Conservation (phyloP, 2,329 filamentous ascomycete species). For the Hymenoscyphus repandus region DNA sequence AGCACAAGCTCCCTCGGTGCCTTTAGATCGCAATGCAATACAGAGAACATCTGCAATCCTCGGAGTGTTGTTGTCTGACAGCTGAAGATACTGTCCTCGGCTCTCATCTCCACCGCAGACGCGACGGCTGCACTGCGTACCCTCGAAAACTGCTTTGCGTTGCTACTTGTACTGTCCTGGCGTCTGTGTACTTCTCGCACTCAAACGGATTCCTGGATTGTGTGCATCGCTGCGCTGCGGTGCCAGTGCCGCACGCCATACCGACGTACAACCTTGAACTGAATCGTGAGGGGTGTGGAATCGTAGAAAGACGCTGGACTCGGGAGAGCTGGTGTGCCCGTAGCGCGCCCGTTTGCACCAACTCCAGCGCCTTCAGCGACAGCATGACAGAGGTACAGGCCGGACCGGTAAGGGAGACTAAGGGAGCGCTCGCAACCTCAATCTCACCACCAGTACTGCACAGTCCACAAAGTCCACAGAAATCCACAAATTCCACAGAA, state of each 20-base stretch:
- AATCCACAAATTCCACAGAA: too few relatives aligned
- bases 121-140: background rate
- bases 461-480: too few relatives aligned
- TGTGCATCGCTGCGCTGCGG: background rate
- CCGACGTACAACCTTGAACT: background rate
- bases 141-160: background rate
- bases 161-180: background rate
- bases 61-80: too few relatives aligned
- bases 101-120: background rate
- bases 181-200: too few relatives aligned
- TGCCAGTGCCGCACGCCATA: constrained; percentile 5
- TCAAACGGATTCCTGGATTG: constrained; percentile 7
- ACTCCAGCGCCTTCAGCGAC: background rate
- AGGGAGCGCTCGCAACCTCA: too few relatives aligned
- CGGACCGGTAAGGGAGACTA: too few relatives aligned
- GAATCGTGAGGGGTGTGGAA: constrained; percentile 7
- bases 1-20: background rate
- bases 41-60: too few relatives aligned
- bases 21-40: too few relatives aligned
- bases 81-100: background rate
- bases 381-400: too few relatives aligned
- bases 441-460: too few relatives aligned
- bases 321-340: background rate
- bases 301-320: background rate
- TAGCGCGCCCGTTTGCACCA: background rate